These are phyloP conservation scores for Colletotrichum chlorophyti DNA, from an alignment of 2,329 filamentous ascomycete species.

Conservation along the genomic window DNA sequence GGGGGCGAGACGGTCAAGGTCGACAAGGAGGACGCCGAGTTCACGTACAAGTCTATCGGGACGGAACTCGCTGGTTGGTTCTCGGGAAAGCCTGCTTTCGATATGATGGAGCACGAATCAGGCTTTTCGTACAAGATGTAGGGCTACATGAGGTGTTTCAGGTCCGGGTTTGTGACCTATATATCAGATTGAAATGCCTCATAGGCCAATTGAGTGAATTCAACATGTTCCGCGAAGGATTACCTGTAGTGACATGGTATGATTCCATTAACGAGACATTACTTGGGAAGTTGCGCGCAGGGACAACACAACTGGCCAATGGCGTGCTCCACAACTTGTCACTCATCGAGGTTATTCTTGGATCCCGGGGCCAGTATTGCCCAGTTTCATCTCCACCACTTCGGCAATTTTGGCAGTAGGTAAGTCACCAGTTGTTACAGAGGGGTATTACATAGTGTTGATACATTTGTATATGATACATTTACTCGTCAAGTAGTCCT, in stretches of 20 bases:
- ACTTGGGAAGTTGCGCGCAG: too few relatives aligned
- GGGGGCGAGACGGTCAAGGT: conserved; percentile 72
- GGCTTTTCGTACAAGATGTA: conserved; percentile 18
- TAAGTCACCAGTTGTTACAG: background rate
- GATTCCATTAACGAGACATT: too few relatives aligned
- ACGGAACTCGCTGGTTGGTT: conserved; percentile 71
- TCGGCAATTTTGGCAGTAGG: too few relatives aligned
- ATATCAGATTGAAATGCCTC: too few relatives aligned
- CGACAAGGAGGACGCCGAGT: conserved; percentile 69
- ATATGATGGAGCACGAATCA: conserved; percentile 48
- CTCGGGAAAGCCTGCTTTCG: conserved; percentile 74
- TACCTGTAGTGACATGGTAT: too few relatives aligned
- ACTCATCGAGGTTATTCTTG: too few relatives aligned
- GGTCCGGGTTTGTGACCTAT: background rate
- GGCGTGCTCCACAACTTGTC: too few relatives aligned
- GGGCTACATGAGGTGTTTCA: background rate
- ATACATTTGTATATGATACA: conserved; percentile 1
- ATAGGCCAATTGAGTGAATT: too few relatives aligned
- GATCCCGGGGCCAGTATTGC: too few relatives aligned
- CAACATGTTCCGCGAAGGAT: too few relatives aligned
- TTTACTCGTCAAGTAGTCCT: conserved; percentile 64
- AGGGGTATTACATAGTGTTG: conserved; percentile 8
- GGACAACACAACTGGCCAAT: too few relatives aligned
- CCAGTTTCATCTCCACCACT: background rate
- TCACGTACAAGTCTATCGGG: conserved; percentile 72